Evolutionary conservation across 306 rosid genomes (phyloP).

Genomic region (Vachellia pachyceras): DNA sequence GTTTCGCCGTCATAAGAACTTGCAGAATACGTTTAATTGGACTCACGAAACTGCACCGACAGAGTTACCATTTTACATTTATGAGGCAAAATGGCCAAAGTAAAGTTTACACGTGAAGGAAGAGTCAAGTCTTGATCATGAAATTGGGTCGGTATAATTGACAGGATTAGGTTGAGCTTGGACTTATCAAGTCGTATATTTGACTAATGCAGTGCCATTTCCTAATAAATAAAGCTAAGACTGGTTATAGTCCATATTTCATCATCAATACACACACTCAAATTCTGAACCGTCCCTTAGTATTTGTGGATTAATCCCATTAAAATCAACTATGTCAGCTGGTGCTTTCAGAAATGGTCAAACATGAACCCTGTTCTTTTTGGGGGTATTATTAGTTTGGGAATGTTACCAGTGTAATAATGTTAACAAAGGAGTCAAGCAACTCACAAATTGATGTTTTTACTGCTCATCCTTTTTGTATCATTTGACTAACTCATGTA

Average conservation of each 20-base stretch:
- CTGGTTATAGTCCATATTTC: slow-evolving; percentile 37
- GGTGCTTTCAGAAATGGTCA: slow-evolving; percentile 28
- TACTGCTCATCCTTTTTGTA: too few species aligned
- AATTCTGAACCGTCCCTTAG: slow-evolving; percentile 16
- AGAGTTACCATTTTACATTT: background rate
- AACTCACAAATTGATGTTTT: background rate
- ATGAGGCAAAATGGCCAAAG: background rate
- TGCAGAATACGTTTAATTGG: background rate
- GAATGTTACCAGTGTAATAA: background rate
- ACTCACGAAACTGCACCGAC: background rate
- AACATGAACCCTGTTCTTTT: slow-evolving; percentile 26
- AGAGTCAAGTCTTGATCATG: slow-evolving; percentile 59
- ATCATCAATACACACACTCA: background rate
- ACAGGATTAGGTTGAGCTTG: slow-evolving; percentile 37
- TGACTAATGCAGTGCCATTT: slow-evolving; percentile 15
- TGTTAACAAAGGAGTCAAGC: background rate
- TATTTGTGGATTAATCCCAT: slow-evolving; percentile 5
- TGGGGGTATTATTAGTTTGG: background rate
- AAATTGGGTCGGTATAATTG: slow-evolving; percentile 50
- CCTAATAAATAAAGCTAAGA: slow-evolving; percentile 23
- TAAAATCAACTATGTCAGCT: slow-evolving; percentile 11
- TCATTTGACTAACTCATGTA: too few species aligned
- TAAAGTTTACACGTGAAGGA: slow-evolving; percentile 32
- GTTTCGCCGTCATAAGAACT: too few species aligned
- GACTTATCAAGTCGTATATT: background rate